A percentile compares a stretch with the other conserved stretches of the same genome.
phyloP scores from a whole-genome alignment of 2,329 filamentous ascomycete genomes.

The Trichophyton schoenleinii region DNA sequence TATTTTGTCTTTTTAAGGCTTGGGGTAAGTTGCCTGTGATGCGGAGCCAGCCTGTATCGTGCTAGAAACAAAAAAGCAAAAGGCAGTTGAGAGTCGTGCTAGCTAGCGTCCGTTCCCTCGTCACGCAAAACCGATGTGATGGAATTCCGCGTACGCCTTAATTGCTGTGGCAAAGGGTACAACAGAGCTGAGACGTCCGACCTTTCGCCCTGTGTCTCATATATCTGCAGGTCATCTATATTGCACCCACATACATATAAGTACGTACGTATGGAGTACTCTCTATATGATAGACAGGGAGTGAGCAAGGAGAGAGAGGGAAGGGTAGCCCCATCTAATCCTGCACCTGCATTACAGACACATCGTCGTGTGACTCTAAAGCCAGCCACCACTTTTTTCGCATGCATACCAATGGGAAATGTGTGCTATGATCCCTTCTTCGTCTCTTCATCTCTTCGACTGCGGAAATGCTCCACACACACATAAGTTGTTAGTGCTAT shows the following conservation, averaged over 20 bases:
- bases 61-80: neutral
- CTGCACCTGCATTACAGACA: neutral
- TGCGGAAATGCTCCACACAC: conserved; percentile 2
- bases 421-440: conserved; percentile 3
- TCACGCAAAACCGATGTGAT: conserved; percentile 3
- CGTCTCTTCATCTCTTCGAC: neutral
- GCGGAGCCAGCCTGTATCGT: neutral
- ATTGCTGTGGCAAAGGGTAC: neutral
- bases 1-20: neutral
- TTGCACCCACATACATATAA: neutral
- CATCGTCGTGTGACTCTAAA: conserved; percentile 1
- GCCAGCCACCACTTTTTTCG: neutral
- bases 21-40: neutral
- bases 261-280: neutral
- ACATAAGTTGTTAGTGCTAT: neutral
- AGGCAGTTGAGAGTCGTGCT: neutral
- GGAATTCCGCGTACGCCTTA: neutral
- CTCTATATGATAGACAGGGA: too few species aligned
- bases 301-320: neutral
- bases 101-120: neutral
- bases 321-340: neutral
- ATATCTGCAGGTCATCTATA: neutral
- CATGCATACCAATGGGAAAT: neutral
- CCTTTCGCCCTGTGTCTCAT: neutral
- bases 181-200: neutral